A percentile compares a stretch with the other conserved stretches of the same genome.
Conservation (phyloP, 257 asterid genomes). For the Solanum sitiens region DNA sequence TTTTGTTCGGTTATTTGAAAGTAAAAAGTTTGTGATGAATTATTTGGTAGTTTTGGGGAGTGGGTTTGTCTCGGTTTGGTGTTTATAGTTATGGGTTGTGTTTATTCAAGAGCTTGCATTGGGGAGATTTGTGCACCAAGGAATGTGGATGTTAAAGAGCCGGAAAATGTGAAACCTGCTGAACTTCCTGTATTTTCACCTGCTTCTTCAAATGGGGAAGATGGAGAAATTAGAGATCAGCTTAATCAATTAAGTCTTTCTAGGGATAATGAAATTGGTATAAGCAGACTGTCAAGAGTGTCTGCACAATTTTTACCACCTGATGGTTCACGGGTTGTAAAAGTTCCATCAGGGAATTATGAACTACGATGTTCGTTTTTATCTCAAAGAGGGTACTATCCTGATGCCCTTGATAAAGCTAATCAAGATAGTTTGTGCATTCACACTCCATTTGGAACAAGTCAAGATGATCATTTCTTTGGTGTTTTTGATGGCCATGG, state of each 20-base stretch:
- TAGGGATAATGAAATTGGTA: slow-evolving; percentile 67
- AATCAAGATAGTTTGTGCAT: slow-evolving; percentile 96
- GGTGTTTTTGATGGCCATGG: slow-evolving; percentile 99
- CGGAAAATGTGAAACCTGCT: slow-evolving; percentile 37
- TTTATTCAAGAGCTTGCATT: slow-evolving; percentile 71
- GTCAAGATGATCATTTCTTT: slow-evolving; percentile 66
- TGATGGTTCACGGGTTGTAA: slow-evolving; percentile 67
- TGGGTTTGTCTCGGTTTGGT: slow-evolving; percentile 22
- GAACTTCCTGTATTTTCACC: slow-evolving; percentile 54
- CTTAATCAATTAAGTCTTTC: slow-evolving; percentile 33
- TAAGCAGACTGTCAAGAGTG: slow-evolving; percentile 65
- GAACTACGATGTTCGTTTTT: slow-evolving; percentile 73
- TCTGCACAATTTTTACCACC: slow-evolving; percentile 81
- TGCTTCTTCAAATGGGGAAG: slow-evolving; percentile 36
- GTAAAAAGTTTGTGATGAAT: slow-evolving; percentile 22
- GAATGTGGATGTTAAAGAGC: slow-evolving; percentile 36
- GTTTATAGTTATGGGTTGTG: slow-evolving; percentile 79
- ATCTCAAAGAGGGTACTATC: slow-evolving; percentile 94
- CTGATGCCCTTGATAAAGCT: slow-evolving; percentile 94
- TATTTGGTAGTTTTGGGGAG: slow-evolving; percentile 12
- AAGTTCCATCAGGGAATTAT: slow-evolving; percentile 58
- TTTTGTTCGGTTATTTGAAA: neutral
- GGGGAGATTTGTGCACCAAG: slow-evolving; percentile 78
- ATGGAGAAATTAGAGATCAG: slow-evolving; percentile 50
- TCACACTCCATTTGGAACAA: slow-evolving; percentile 86